Base-by-base conservation (phyloP, 805 yeast species). In the Limtongia smithiae region DNA sequence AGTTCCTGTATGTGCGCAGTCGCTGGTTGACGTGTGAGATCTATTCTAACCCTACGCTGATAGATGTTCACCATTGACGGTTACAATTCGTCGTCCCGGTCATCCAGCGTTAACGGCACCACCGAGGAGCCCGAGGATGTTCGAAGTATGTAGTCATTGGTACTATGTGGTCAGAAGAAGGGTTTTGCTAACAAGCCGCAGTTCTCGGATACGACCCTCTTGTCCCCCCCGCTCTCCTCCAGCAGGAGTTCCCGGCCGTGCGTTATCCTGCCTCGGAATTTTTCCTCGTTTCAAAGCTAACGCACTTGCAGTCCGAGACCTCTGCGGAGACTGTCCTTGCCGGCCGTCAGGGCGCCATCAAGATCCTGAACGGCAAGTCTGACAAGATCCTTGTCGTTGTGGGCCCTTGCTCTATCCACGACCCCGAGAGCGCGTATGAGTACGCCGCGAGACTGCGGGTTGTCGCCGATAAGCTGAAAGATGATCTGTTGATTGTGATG, bases 401-500 rank as follows among this genome's bases (percentile, higher is more conserved):
- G 47, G 98, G 98, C 17, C 98, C 98, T 55, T 91, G 98, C 68
- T 93, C 97, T 17, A 83, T 91, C 61, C 98, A 91, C 68, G 97
- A 91, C 70, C 79, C 91, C 51, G 79, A 76, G 36, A 85, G 93
- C 41, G 97, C 97, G 31, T 71, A 85, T 64, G 97, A 88, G 30
- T 91, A 93, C 71, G 94, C 91, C 53, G 69, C 68, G 33, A 77
- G 83, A 58, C 76, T 91, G 60, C 78, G 79, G 67, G 72, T 72
- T 51, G 71, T 87, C 48, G 73, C 88, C 32, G 84, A 81, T 32
- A 86, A 85, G 68, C 77, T 86, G 56, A 69, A 80, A 54, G 79
- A 75, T 46, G 97, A 91, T 59, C 75, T 91, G 48, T 84, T 82
- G 48, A 78, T 91, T 51, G 79, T 91, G 57, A 91, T 91, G 98